Base-by-base conservation (phyloP, 768 basidiomycete species). In the Amanita thiersii region DNA sequence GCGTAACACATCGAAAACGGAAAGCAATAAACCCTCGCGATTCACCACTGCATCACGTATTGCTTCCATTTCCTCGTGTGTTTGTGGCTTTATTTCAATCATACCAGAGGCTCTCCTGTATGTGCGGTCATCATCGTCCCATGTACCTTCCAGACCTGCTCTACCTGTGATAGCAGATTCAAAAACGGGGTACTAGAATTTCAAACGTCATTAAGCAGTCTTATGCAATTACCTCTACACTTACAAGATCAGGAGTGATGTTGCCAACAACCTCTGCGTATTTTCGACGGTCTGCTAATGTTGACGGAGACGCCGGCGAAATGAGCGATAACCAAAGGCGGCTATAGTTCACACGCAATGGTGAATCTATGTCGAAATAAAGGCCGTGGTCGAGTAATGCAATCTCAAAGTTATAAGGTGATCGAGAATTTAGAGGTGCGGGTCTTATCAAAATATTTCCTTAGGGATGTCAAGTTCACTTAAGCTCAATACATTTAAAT, bases 381-480 rank as follows among this genome's bases (percentile, higher is more conserved):
- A 91, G 65, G 3, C 89, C 94, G 50, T 97, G 93, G 55, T 99
- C 96, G 46, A 99, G 68, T 1, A 98, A 71, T 18, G 89, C 92
- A 38, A 97, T 86, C 56, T 99, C 96, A 52, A 98, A 98, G 56
- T 97, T 97, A 63, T 87, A 87, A 0, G 89, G 87, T 6, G 88
- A 90, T 44, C 66, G 72, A 1, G 88, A 85, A 2, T 47, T 49
- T 11, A 54, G 49, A 5, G 73, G 71, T 4, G 83, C 75, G 1
- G 85, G 79, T 42, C 96, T 79, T 34, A 99, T 96, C 20, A 98
- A 69, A 18, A 99, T 68, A 58, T 98, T 98, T 3, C 93, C 93
- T 75, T 52, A 33, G 34, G 17, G 30, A 10, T 5, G 25, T 41
- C 51, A 7, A 51, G 48, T 10, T 12, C 18, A 8, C 25, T 29